Evolutionary conservation across 2,329 filamentous ascomycete species (phyloP).

Genomic region (Pyrenophora seminiperda): DNA sequence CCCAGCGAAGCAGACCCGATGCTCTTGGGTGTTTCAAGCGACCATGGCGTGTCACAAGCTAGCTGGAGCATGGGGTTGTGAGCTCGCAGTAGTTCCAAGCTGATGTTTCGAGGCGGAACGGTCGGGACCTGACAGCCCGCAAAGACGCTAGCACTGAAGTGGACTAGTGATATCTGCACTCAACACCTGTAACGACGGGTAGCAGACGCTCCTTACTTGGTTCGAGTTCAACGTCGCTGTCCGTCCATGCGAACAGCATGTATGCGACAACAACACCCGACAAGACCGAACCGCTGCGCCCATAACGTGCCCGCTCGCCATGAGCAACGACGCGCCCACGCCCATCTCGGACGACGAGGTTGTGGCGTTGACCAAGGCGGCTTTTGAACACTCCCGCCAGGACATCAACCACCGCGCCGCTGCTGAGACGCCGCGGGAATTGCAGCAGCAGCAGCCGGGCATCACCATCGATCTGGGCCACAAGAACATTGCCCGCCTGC

Average conservation of each 20-base stretch:
- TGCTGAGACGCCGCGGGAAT: slow-evolving; percentile 63
- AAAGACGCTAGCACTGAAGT: slow-evolving; percentile 3
- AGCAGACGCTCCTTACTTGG: slow-evolving; percentile 17
- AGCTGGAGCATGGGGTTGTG: slow-evolving; percentile 7
- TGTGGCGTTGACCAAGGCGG: slow-evolving; percentile 67
- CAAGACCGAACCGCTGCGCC: slow-evolving; percentile 10
- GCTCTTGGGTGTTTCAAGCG: slow-evolving; percentile 10
- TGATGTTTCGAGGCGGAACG: slow-evolving; percentile 18
- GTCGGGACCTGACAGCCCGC: slow-evolving; percentile 13
- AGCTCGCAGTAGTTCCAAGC: slow-evolving; percentile 15
- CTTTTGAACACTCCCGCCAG: slow-evolving; percentile 69
- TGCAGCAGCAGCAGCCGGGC: slow-evolving; percentile 66
- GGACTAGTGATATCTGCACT: slow-evolving; percentile 9
- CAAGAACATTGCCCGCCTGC: slow-evolving; percentile 72
- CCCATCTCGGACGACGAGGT: slow-evolving; percentile 67
- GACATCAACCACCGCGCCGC: slow-evolving; percentile 60
- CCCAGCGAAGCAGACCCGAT: background rate
- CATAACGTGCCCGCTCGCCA: slow-evolving; percentile 26
- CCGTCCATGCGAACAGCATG: slow-evolving; percentile 14
- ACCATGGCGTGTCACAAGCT: slow-evolving; percentile 12
- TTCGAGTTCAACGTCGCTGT: slow-evolving; percentile 11
- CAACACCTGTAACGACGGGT: background rate
- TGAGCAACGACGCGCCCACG: slow-evolving; percentile 48
- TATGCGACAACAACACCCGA: slow-evolving; percentile 7
- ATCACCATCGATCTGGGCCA: slow-evolving; percentile 80